These are phyloP conservation scores for Ceratocystis destructans DNA, from an alignment of 2,329 filamentous ascomycete species.

Conservation along the genomic window DNA sequence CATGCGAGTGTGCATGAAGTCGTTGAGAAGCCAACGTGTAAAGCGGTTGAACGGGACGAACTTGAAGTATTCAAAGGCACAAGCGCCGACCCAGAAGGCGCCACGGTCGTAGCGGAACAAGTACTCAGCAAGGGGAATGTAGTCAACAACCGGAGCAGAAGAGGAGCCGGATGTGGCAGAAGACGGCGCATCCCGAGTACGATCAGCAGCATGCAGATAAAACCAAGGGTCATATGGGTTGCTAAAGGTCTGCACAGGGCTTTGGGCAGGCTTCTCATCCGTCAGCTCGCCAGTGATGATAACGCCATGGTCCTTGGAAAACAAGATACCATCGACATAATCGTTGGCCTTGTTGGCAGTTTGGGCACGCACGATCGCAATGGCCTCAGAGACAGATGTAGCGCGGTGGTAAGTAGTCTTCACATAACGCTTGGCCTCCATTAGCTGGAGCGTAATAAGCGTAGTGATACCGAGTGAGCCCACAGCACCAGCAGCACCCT, in stretches of 20 bases:
- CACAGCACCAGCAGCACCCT: constrained; percentile 51
- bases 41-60: constrained; percentile 50
- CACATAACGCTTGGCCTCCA: constrained; percentile 47
- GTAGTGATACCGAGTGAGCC: constrained; percentile 57
- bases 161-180: constrained; percentile 15
- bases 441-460: constrained; percentile 48
- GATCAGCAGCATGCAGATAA: constrained; percentile 53
- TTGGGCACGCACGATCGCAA: constrained; percentile 37
- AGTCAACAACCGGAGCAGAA: constrained; percentile 31
- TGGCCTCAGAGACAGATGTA: constrained; percentile 34
- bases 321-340: constrained; percentile 63
- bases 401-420: constrained; percentile 47
- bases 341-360: constrained; percentile 37
- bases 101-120: constrained; percentile 65
- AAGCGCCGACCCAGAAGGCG: constrained; percentile 58
- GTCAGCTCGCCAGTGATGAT: constrained; percentile 51
- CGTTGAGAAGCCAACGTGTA: constrained; percentile 55
- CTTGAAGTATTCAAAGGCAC: constrained; percentile 53
- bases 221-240: constrained; percentile 58
- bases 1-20: constrained; percentile 61
- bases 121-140: constrained; percentile 56
- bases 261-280: constrained; percentile 33
- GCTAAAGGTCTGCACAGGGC: constrained; percentile 40
- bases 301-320: constrained; percentile 46
- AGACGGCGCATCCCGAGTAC: constrained; percentile 25